A percentile compares a stretch with the other conserved stretches of the same genome.
These are phyloP conservation scores for Choiromyces venosus DNA, from an alignment of 495 filamentous ascomycete genomes.

Conservation along the genomic window DNA sequence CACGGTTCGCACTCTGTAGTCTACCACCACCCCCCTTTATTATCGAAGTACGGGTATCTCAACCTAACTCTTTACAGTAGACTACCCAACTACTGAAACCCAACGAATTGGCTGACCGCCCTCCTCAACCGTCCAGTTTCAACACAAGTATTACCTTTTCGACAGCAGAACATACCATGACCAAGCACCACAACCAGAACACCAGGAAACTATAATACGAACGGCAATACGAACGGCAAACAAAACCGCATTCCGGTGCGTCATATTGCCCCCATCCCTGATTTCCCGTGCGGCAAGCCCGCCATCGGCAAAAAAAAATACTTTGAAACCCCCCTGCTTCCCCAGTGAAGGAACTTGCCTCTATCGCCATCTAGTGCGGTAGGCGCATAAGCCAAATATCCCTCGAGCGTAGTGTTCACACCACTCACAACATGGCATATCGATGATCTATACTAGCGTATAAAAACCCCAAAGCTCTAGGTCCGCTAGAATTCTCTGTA, in stretches of 20 bases:
- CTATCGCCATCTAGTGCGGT: not conserved
- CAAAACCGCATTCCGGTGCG: not conserved
- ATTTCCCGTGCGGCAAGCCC: not conserved
- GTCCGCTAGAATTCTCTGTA: not conserved
- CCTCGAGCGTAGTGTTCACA: not conserved
- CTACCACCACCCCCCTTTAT: not conserved
- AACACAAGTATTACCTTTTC: not conserved
- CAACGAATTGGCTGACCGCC: not conserved
- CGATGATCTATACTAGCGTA: not conserved
- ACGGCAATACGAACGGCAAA: not conserved
- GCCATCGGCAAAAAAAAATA: not conserved
- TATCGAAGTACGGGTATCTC: not conserved
- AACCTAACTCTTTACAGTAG: not conserved
- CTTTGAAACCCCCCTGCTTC: not conserved
- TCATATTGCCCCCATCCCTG: not conserved
- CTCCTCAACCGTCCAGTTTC: not conserved
- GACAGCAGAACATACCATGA: not conserved
- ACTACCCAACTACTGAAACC: not conserved
- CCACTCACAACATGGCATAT: not conserved
- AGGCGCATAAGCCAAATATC: not conserved
- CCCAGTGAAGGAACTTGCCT: not conserved
- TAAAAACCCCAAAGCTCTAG: not conserved
- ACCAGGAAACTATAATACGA: not conserved
- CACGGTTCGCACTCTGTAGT: not conserved
- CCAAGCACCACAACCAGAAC: not conserved